A percentile compares a stretch with the other conserved stretches of the same genome.
Conservation (phyloP, 371 early-diverging fungal species). For the Aphelidium insulamus region DNA sequence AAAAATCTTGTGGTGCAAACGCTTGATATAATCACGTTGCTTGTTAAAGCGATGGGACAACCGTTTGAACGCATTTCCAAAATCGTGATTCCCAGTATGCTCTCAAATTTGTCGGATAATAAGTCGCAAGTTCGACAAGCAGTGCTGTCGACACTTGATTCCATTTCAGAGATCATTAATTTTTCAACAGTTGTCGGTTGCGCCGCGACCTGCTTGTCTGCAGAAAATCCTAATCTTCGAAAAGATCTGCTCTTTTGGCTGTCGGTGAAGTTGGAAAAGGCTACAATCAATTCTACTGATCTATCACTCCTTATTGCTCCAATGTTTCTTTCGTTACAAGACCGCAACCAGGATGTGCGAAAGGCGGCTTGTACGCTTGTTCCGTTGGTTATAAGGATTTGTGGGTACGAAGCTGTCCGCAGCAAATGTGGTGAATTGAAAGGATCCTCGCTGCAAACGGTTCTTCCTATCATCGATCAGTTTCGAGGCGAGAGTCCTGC, state of each 20-base stretch:
- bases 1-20: conserved; percentile 56
- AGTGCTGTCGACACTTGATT: conserved; percentile 44
- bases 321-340: conserved; percentile 55
- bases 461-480: conserved; percentile 12
- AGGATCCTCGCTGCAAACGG: conserved; percentile 10
- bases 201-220: conserved; percentile 47
- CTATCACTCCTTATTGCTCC: conserved; percentile 36
- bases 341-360: conserved; percentile 68
- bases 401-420: conserved; percentile 32
- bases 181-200: no score
- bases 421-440: conserved; percentile 22
- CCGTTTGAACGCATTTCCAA: conserved; percentile 53
- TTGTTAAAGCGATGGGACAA: conserved; percentile 62
- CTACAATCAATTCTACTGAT: conserved; percentile 20
- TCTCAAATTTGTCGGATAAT: conserved; percentile 54
- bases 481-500: no score
- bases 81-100: conserved; percentile 32
- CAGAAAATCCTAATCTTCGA: conserved; percentile 30
- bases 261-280: conserved; percentile 19
- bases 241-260: conserved; percentile 66
- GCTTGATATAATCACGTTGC: conserved; percentile 37
- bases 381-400: conserved; percentile 25
- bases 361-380: conserved; percentile 52
- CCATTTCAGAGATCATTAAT: conserved; percentile 35
- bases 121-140: conserved; percentile 64